Evolutionary conservation across 2,329 filamentous ascomycete genomes (phyloP).

Genomic region (Tolypocladium inflatum): DNA sequence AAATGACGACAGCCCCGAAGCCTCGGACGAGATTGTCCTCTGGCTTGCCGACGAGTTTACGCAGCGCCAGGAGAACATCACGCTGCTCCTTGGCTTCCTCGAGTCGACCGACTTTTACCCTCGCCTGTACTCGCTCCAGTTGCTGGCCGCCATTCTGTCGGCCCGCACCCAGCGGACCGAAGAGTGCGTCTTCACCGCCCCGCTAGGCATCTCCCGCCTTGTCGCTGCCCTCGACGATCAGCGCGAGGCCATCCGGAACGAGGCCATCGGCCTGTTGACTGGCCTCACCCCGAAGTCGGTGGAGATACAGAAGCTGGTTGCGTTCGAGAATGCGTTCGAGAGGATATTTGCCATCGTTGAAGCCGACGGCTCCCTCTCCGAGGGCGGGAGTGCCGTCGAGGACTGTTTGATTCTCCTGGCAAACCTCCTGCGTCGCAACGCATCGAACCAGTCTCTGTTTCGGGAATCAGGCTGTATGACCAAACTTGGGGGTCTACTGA

Average conservation of each 20-base stretch:
- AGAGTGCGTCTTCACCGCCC: constrained; percentile 85
- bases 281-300: constrained; percentile 78
- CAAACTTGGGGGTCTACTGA: constrained; percentile 60
- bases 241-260: constrained; percentile 80
- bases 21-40: constrained; percentile 88
- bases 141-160: constrained; percentile 76
- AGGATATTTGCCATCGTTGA: constrained; percentile 75
- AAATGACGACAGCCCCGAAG: constrained; percentile 69
- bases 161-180: constrained; percentile 87
- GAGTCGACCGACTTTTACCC: constrained; percentile 84
- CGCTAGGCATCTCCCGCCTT: constrained; percentile 76
- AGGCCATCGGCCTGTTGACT: constrained; percentile 77
- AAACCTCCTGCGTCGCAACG: constrained; percentile 78
- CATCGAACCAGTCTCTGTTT: constrained; percentile 89
- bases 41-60: constrained; percentile 99
- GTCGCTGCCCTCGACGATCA: constrained; percentile 77
- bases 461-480: constrained; percentile 78
- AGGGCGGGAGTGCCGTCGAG: constrained; percentile 81
- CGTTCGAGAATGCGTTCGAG: constrained; percentile 90
- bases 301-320: constrained; percentile 90
- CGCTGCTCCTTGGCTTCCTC: constrained; percentile 77
- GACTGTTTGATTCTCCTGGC: constrained; percentile 87
- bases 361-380: constrained; percentile 67
- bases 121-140: constrained; percentile 80
- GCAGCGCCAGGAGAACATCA: constrained; percentile 94